phyloP scores from a whole-genome alignment of 768 basidiomycete species.

The Phanerodontia chrysosporium region DNA sequence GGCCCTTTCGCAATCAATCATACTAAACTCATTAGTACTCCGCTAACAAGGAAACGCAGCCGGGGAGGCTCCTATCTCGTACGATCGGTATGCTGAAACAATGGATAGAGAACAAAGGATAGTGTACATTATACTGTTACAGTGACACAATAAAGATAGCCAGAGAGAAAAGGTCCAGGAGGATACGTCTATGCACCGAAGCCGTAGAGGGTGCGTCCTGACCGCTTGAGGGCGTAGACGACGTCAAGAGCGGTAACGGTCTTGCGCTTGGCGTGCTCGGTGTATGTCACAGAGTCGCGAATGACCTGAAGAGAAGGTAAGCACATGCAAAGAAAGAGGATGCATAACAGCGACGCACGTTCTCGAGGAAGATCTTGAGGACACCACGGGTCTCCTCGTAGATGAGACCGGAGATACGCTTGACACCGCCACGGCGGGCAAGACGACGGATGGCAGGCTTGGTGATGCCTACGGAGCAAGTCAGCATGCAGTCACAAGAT shows the following conservation, averaged over 20 bases:
- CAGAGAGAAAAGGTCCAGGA: conserved; percentile 17
- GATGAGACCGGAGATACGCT: conserved; percentile 55
- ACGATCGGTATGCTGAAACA: not conserved
- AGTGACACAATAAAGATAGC: conserved; percentile 27
- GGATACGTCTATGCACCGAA: conserved; percentile 67
- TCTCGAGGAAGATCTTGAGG: conserved; percentile 49
- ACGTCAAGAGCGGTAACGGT: conserved; percentile 95
- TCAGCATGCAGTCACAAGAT: not conserved
- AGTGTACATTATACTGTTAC: conserved; percentile 18
- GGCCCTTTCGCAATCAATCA: too few relatives aligned
- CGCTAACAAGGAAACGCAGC: too few relatives aligned
- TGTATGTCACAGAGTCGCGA: conserved; percentile 97
- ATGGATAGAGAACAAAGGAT: not conserved
- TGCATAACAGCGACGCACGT: conserved; percentile 25
- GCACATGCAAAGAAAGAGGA: not conserved
- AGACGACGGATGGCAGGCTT: conserved; percentile 62
- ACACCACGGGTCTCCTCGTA: conserved; percentile 68
- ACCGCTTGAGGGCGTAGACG: conserved; percentile 81
- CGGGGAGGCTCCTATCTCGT: too few relatives aligned
- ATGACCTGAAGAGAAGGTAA: conserved; percentile 53
- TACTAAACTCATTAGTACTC: too few relatives aligned
- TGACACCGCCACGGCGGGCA: conserved; percentile 64
- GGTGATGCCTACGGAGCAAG: conserved; percentile 41
- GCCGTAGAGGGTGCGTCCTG: conserved; percentile 87
- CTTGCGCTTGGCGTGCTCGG: conserved; percentile 94